These are phyloP conservation scores for Pseudogymnoascus pannorum DNA, from an alignment of 2,329 filamentous ascomycete species.

Conservation along the genomic window DNA sequence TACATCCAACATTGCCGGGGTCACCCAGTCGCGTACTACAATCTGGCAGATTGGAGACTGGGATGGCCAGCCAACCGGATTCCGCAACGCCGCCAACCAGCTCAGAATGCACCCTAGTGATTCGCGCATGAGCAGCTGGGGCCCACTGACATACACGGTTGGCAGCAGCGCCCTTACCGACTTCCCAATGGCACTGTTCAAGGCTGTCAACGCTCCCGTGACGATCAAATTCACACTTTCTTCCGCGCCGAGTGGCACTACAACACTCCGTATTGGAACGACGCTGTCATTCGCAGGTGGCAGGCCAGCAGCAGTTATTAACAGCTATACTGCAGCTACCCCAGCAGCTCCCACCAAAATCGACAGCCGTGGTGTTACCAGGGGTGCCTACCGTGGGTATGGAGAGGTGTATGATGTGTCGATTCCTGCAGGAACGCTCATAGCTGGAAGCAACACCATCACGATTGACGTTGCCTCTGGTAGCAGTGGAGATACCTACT, in stretches of 20 bases:
- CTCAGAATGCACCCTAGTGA: slow-evolving; percentile 63
- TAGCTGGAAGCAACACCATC: slow-evolving; percentile 56
- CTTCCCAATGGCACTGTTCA: slow-evolving; percentile 62
- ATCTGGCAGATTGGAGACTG: slow-evolving; percentile 59
- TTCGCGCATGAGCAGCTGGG: slow-evolving; percentile 55
- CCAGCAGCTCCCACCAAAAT: slow-evolving; percentile 54
- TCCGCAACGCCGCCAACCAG: slow-evolving; percentile 60
- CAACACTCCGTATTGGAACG: slow-evolving; percentile 57
- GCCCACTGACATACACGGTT: slow-evolving; percentile 52
- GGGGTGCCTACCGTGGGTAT: slow-evolving; percentile 56
- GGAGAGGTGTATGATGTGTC: slow-evolving; percentile 57
- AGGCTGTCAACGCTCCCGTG: slow-evolving; percentile 49
- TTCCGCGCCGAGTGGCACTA: slow-evolving; percentile 41
- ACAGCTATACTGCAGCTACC: slow-evolving; percentile 41
- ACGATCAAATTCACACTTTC: slow-evolving; percentile 53
- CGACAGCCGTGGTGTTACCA: slow-evolving; percentile 56
- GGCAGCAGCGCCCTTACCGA: slow-evolving; percentile 43
- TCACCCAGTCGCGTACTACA: slow-evolving; percentile 40
- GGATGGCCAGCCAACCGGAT: slow-evolving; percentile 57
- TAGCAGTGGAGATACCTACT: slow-evolving; percentile 45
- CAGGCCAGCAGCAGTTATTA: slow-evolving; percentile 50
- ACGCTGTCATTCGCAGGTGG: slow-evolving; percentile 55
- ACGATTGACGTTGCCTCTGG: slow-evolving; percentile 53
- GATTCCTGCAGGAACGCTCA: slow-evolving; percentile 52
- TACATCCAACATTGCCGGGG: slow-evolving; percentile 44